Percentiles rank a stretch among this genome's conserved stretches.
Conservation (phyloP, 257 asterid species). For the Verbascum thapsus region DNA sequence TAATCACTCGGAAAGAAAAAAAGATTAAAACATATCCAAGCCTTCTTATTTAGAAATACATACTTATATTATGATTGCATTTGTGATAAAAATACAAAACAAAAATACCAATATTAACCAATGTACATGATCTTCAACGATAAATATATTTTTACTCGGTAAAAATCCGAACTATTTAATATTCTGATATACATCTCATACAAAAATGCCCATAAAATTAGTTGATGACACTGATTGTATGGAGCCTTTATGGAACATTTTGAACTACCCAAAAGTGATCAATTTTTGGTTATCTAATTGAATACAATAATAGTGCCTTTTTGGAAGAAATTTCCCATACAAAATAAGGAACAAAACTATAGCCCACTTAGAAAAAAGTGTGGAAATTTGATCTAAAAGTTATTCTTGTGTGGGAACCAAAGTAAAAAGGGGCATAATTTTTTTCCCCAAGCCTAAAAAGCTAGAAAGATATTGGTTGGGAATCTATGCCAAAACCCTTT, state of each 20-base stretch:
- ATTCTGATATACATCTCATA: too few relatives aligned
- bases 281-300: conserved; percentile 16
- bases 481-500: conserved; percentile 14
- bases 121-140: too few relatives aligned
- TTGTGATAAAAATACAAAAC: too few relatives aligned
- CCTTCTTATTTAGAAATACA: too few relatives aligned
- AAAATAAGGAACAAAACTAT: conserved; percentile 26
- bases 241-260: conserved; percentile 33
- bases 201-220: neutral
- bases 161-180: too few relatives aligned
- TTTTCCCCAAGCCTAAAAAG: conserved; percentile 15
- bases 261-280: conserved; percentile 19
- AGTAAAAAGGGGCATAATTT: neutral
- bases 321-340: neutral
- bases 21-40: too few relatives aligned
- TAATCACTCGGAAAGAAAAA: too few relatives aligned
- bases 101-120: too few relatives aligned
- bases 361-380: conserved; percentile 12
- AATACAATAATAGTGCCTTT: too few relatives aligned
- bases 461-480: neutral
- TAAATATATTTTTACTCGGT: too few relatives aligned
- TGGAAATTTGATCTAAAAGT: conserved; percentile 16
- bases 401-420: conserved; percentile 14
- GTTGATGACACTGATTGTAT: conserved; percentile 21
- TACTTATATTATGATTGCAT: too few relatives aligned